Evolutionary conservation across 495 filamentous ascomycete species (phyloP), one percentile per base, ranked within the genome.

Genomic region (Poronia punctata): DNA sequence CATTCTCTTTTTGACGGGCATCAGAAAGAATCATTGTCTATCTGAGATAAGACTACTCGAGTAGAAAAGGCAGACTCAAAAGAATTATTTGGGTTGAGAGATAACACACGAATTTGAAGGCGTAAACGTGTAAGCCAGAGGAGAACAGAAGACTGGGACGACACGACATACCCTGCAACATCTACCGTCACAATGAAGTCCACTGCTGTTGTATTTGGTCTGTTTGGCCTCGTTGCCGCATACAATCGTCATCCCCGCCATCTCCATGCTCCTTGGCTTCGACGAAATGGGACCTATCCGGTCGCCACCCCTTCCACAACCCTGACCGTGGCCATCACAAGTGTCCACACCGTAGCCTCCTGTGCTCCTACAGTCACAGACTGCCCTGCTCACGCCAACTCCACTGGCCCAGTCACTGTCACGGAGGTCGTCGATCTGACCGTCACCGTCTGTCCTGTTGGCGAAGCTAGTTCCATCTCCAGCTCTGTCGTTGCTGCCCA

Each of bases 341-440:
- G 67, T 41, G 63, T 74, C 48, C 59, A 74, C 39, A 82, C 80
- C 12, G 69, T 83, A 52, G 80, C 71, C 23, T 75, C 72, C 35
- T 83, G 79, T 50, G 75, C 74, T 20, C 53, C 79, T 7, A 78
- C 70, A 10, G 68, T 83, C 31, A 81, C 74, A 23, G 67, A 78
- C 63, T 84, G 81, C 70, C 79, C 79, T 4, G 73, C 73, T 20
- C 58, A 52, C 41, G 56, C 60, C 35, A 56, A 58, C 45, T 55
- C 65, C 23, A 60, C 56, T 28, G 65, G 56, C 26, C 47, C 66
- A 11, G 58, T 61, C 18, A 29, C 66, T 8, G 60, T 72, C 38
- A 71, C 68, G 11, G 62, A 69, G 54, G 62, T 64, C 32, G 48
- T 68, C 25, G 53, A 67, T 20, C 46, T 71, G 27, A 69, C 66